Evolutionary conservation across 306 rosid species (phyloP).

Genomic region (Acacia confusa): DNA sequence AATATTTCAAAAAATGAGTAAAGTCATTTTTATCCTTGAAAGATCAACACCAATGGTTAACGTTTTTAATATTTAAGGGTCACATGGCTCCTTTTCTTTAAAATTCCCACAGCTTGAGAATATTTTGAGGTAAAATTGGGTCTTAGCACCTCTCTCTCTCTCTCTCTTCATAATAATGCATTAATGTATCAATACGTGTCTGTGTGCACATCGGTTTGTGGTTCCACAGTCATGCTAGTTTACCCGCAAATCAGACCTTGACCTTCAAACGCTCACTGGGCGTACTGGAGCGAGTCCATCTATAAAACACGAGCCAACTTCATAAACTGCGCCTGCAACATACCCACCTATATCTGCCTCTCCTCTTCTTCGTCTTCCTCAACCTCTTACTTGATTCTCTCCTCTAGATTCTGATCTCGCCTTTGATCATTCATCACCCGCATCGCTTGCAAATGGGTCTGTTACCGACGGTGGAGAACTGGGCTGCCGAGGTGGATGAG

Average conservation of each 20-base stretch:
- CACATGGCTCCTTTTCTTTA: too few relatives aligned
- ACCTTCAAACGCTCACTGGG: background rate
- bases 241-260: background rate
- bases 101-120: too few relatives aligned
- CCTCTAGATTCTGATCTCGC: background rate
- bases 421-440: background rate
- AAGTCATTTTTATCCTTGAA: too few relatives aligned
- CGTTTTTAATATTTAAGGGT: too few relatives aligned
- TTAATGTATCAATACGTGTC: too few relatives aligned
- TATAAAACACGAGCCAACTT: background rate
- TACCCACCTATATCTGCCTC: background rate
- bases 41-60: too few relatives aligned
- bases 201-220: too few relatives aligned
- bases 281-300: background rate
- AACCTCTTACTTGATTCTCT: background rate
- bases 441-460: constrained; percentile 53
- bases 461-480: constrained; percentile 45
- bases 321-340: background rate
- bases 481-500: constrained; percentile 48
- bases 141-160: too few relatives aligned
- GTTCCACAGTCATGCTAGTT: background rate
- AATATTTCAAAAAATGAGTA: too few relatives aligned
- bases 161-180: too few relatives aligned
- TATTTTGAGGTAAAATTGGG: too few relatives aligned
- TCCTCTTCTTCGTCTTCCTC: background rate